Evolutionary conservation across 2,329 filamentous ascomycete species (phyloP).

Genomic region (Cladosporium sp.): DNA sequence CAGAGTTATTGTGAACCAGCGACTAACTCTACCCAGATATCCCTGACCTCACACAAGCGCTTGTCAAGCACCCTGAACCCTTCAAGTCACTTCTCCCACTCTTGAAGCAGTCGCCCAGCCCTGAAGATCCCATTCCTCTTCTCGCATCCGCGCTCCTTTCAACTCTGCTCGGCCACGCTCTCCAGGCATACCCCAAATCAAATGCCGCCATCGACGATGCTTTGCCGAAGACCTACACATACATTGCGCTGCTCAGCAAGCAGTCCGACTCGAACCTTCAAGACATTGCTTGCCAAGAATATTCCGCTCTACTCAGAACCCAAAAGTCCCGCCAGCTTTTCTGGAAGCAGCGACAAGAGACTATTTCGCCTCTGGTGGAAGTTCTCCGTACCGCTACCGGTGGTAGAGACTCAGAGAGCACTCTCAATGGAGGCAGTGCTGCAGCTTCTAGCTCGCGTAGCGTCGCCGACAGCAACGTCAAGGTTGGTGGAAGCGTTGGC

Average conservation of each 20-base stretch:
- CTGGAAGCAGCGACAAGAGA: constrained; percentile 87
- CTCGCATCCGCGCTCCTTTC: constrained; percentile 85
- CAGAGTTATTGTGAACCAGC: neutral
- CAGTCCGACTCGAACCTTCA: constrained; percentile 84
- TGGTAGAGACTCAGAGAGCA: constrained; percentile 63
- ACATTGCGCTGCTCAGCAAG: constrained; percentile 78
- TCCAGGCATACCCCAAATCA: constrained; percentile 58
- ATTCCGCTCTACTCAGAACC: constrained; percentile 77
- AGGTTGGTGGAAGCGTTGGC: constrained; percentile 71
- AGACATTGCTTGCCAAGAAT: constrained; percentile 91
- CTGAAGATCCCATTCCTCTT: constrained; percentile 81
- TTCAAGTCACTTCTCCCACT: constrained; percentile 79
- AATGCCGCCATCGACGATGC: constrained; percentile 65
- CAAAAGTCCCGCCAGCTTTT: constrained; percentile 73
- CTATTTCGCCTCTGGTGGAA: constrained; percentile 72
- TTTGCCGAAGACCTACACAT: constrained; percentile 77
- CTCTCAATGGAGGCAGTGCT: constrained; percentile 47
- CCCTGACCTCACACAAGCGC: constrained; percentile 69
- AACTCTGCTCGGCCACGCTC: constrained; percentile 65
- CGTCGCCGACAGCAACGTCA: constrained; percentile 62
- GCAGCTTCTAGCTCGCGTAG: constrained; percentile 37
- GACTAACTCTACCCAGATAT: constrained; percentile 54
- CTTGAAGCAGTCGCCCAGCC: constrained; percentile 75
- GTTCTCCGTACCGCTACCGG: constrained; percentile 74
- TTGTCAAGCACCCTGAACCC: constrained; percentile 66